phyloP scores from a whole-genome alignment of 2,329 filamentous ascomycete species.

The Pseudomassariella vexata region DNA sequence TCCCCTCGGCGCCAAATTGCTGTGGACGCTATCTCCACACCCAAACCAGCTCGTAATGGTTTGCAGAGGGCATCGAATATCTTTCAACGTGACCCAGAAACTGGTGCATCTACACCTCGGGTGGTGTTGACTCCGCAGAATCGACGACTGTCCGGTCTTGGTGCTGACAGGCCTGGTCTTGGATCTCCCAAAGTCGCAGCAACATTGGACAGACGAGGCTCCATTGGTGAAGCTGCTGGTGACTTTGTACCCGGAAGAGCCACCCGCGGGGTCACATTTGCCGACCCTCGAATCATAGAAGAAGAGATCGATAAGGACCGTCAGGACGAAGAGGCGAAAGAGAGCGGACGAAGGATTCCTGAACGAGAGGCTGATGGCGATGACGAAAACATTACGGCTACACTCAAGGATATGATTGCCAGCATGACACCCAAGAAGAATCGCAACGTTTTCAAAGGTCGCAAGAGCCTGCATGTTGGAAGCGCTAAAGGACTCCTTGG shows the following conservation, averaged over 20 bases:
- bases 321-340: slow-evolving; percentile 54
- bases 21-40: slow-evolving; percentile 11
- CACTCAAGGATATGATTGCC: slow-evolving; percentile 71
- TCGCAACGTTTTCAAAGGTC: slow-evolving; percentile 46
- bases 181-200: slow-evolving; percentile 71
- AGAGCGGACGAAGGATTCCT: slow-evolving; percentile 51
- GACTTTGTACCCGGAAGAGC: slow-evolving; percentile 53
- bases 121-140: slow-evolving; percentile 57
- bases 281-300: slow-evolving; percentile 58
- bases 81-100: slow-evolving; percentile 29
- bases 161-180: slow-evolving; percentile 63
- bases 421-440: slow-evolving; percentile 69
- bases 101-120: slow-evolving; percentile 55
- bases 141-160: slow-evolving; percentile 60
- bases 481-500: slow-evolving; percentile 68
- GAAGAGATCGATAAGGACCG: slow-evolving; percentile 58
- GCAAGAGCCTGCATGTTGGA: slow-evolving; percentile 73
- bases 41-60: slow-evolving; percentile 15
- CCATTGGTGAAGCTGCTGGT: slow-evolving; percentile 61
- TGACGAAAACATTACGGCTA: slow-evolving; percentile 58
- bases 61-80: slow-evolving; percentile 30
- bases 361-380: slow-evolving; percentile 46
- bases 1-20: slow-evolving; percentile 40
- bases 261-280: slow-evolving; percentile 52
- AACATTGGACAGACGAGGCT: slow-evolving; percentile 64